Evolutionary conservation across 257 asterid genomes (phyloP), one percentile per base, ranked within the genome.

Genomic region (Vinca minor): DNA sequence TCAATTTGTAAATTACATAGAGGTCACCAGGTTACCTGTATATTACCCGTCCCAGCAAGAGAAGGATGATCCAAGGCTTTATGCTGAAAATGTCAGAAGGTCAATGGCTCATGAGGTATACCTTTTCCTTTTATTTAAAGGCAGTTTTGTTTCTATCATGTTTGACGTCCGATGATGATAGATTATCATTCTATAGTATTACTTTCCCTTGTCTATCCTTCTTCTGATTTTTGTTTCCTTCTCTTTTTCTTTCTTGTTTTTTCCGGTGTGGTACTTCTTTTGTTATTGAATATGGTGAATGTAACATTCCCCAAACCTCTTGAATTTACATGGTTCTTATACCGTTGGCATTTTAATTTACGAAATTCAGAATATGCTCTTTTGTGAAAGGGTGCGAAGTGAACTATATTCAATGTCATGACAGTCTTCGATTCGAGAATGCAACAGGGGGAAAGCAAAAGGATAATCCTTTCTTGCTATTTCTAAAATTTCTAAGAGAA

Each of bases 31-130:
- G 57, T 76, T 89, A 68, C 95, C 97, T n/a, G 74, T 83, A 59
- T 87, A 87, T 74, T 76, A 73, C 66, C 97, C 97, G 63, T 83
- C 97, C 10, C 91, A 79, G 74, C 89, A 80, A 79, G 97, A 73
- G 29, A 64, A 63, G 62, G 71, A 45, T 56, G 67, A 38, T 63
- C 64, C 70, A 10, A 62, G 63, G 55, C 50, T 36, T 8, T 68
- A 46, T 44, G 77, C 71, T 3, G 65, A 62, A 48, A 73, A 73
- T 52, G 53, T 69, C 47, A 74, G 69, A 31, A 54, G 64, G 39
- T 54, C 31, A 25, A 69, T 63, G 69, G 97, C 97, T 76, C 84
- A 63, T 58, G 94, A 85, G 98, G 98, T 92, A 76, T 34, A 64
- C 23, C 31, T 77, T 75, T 63, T 63, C 21, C 41, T 44, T 56